Conservation (phyloP, 2,329 filamentous ascomycete species). For the Zasmidium cellare region DNA sequence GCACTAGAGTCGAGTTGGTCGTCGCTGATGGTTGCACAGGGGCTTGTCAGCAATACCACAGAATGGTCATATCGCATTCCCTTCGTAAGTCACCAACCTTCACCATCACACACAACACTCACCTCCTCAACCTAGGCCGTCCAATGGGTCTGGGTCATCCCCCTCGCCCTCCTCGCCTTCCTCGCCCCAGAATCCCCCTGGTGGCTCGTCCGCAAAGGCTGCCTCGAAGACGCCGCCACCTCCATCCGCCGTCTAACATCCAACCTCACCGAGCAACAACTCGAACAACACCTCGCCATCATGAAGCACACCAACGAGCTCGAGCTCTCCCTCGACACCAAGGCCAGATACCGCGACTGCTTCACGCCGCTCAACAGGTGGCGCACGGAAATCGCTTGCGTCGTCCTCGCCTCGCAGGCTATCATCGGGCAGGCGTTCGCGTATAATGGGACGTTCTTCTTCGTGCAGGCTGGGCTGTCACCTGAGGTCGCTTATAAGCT, state of each 20-base stretch:
- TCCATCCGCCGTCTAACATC: constrained; percentile 30
- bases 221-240: constrained; percentile 34
- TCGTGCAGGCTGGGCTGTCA: constrained; percentile 38
- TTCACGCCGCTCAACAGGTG: constrained; percentile 51
- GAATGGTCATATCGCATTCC: constrained; percentile 46
- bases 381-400: constrained; percentile 44
- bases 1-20: too few species aligned
- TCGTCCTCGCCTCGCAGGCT: constrained; percentile 44
- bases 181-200: constrained; percentile 38
- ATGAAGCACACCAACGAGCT: constrained; percentile 48
- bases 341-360: constrained; percentile 49
- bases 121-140: constrained; percentile 29
- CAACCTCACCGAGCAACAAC: constrained; percentile 27
- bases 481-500: neutral
- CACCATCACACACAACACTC: too few species aligned
- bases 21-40: constrained; percentile 23
- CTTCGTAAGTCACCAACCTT: constrained; percentile 32
- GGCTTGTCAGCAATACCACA: constrained; percentile 20
- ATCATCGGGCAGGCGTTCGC: constrained; percentile 43
- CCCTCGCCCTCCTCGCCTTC: constrained; percentile 24
- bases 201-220: constrained; percentile 40
- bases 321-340: constrained; percentile 52
- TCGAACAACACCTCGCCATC: constrained; percentile 35
- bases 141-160: constrained; percentile 41
- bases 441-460: constrained; percentile 47